These are phyloP conservation scores for Sideroxylon spinosum DNA, from an alignment of 179 eudicot genomes.

Conservation along the genomic window DNA sequence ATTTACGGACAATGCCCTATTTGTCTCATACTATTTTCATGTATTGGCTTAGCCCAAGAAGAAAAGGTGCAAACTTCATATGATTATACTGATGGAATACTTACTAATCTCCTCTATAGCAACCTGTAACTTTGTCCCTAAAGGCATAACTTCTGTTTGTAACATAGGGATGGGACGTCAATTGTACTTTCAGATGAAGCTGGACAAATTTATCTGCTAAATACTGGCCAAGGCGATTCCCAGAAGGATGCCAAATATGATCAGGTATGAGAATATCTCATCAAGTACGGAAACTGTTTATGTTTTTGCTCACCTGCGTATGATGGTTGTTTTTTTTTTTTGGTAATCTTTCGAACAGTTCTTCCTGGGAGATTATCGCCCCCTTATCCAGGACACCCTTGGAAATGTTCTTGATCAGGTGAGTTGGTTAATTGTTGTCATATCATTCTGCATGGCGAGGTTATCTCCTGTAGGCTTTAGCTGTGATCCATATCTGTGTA, in stretches of 20 bases:
- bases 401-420: conserved; percentile 98
- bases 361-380: conserved; percentile 97
- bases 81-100: no score
- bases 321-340: conserved; percentile 16
- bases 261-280: conserved; percentile 47
- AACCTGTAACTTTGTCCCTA: neutral
- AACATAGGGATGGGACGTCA: conserved; percentile 85
- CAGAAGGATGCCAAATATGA: conserved; percentile 94
- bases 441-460: neutral
- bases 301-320: neutral
- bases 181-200: conserved; percentile 92
- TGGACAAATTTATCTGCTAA: conserved; percentile 87
- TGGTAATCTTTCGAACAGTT: conserved; percentile 45
- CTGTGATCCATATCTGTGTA: neutral
- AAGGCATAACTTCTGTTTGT: conserved; percentile 15
- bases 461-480: neutral
- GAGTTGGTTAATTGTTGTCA: conserved; percentile 13
- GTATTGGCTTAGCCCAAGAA: neutral
- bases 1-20: conserved; percentile 1
- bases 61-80: neutral
- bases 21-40: neutral
- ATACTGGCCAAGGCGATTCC: conserved; percentile 96
- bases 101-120: neutral
- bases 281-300: neutral
- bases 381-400: conserved; percentile 68